phyloP scores from a whole-genome alignment of 1,139 yeast species.

The Meyerozyma carpophila region DNA sequence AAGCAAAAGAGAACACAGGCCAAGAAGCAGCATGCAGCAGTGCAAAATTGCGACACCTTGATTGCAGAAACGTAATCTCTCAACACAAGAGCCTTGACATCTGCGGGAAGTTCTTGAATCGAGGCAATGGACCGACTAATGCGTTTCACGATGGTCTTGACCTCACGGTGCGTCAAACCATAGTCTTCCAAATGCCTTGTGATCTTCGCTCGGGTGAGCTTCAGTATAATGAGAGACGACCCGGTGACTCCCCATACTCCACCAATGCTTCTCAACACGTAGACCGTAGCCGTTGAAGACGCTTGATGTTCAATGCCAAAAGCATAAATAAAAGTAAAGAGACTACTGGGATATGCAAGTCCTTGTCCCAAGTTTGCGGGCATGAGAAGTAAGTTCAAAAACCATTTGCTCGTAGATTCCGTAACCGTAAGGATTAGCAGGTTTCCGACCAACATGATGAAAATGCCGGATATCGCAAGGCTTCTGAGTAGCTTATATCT shows the following conservation, averaged over 20 bases:
- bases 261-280: constrained; percentile 33
- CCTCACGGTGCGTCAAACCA: background rate
- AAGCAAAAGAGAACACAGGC: background rate
- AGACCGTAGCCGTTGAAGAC: constrained; percentile 33
- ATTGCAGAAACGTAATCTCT: background rate
- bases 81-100: background rate
- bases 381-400: constrained; percentile 19
- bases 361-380: constrained; percentile 41
- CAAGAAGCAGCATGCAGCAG: background rate
- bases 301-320: constrained; percentile 26
- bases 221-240: constrained; percentile 22
- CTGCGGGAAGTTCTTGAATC: background rate
- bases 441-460: constrained; percentile 29
- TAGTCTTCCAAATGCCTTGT: background rate
- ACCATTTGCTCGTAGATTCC: constrained; percentile 15
- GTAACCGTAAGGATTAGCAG: constrained; percentile 21
- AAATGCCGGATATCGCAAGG: constrained; percentile 23
- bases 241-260: constrained; percentile 38
- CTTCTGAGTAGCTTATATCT: constrained; percentile 14
- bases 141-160: background rate
- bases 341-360: constrained; percentile 30
- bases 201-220: background rate
- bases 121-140: background rate
- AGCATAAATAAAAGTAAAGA: constrained; percentile 33
- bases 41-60: background rate